Conservation (phyloP, 1,284 basidiomycete genomes). For the Cutaneotrichosporon dermatis region DNA sequence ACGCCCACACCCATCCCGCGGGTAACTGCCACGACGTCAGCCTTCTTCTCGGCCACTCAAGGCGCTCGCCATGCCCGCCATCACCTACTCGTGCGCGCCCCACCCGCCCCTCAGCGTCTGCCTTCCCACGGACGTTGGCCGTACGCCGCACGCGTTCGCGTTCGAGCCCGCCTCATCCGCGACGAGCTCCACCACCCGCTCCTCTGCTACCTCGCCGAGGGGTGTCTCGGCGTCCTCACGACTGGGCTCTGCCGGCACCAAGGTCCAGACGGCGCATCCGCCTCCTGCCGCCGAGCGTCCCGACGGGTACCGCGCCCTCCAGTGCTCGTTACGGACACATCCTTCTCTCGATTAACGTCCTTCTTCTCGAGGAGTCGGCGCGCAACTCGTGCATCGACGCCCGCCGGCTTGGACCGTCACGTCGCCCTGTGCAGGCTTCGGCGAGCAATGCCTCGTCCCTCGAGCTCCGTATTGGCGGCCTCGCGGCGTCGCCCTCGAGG, state of each 20-base stretch:
- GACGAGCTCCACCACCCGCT: constrained; percentile 20
- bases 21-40: constrained; percentile 16
- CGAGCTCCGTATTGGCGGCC: constrained; percentile 15
- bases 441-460: not conserved
- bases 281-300: constrained; percentile 13
- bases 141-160: constrained; percentile 7
- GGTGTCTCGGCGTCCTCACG: constrained; percentile 9
- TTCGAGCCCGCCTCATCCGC: constrained; percentile 16
- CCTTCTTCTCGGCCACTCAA: constrained; percentile 15
- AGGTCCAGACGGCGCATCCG: constrained; percentile 11
- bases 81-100: constrained; percentile 9
- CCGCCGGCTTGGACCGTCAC: constrained; percentile 14
- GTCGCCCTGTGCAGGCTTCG: not conserved
- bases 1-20: constrained; percentile 2
- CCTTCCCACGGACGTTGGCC: constrained; percentile 8
- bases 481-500: constrained; percentile 14
- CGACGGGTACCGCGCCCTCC: constrained; percentile 19
- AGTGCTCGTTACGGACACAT: constrained; percentile 16
- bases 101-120: constrained; percentile 11
- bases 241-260: constrained; percentile 7
- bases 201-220: constrained; percentile 19
- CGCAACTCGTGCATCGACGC: constrained; percentile 15
- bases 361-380: constrained; percentile 15
- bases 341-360: constrained; percentile 14
- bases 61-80: constrained; percentile 7